These are phyloP conservation scores for Botryotinia narcissicola DNA, from an alignment of 2,329 filamentous ascomycete species.

Conservation along the genomic window DNA sequence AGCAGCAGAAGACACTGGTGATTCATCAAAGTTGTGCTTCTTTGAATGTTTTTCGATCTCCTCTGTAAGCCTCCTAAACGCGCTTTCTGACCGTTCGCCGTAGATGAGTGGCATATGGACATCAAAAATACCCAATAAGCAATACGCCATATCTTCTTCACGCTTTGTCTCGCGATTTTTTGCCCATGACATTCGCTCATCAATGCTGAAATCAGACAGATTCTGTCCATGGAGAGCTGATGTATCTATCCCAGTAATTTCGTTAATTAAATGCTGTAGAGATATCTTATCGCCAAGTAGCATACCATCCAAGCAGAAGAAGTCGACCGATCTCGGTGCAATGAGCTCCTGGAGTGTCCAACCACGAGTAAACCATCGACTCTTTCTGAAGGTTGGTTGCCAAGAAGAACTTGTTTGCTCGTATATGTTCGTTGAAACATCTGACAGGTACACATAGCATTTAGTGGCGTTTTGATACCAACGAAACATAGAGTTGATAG, in stretches of 20 bases:
- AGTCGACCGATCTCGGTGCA: conserved; percentile 25
- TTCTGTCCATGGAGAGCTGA: conserved; percentile 21
- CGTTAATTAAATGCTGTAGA: conserved; percentile 20
- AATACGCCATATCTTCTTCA: conserved; percentile 42
- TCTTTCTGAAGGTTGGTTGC: conserved; percentile 22
- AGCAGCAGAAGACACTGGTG: conserved; percentile 15
- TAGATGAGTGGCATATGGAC: conserved; percentile 47
- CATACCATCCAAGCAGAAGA: conserved; percentile 23
- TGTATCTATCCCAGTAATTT: conserved; percentile 24
- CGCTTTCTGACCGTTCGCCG: conserved; percentile 37
- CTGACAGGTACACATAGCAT: conserved; percentile 30
- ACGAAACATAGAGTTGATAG: conserved; percentile 33
- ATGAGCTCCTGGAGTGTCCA: conserved; percentile 32
- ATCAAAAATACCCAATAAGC: conserved; percentile 45
- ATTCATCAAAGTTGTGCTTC: conserved; percentile 24
- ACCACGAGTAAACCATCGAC: conserved; percentile 30
- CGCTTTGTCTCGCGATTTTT: conserved; percentile 40
- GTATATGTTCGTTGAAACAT: conserved; percentile 17
- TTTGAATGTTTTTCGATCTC: conserved; percentile 34
- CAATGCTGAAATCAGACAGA: conserved; percentile 32
- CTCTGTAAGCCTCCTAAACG: conserved; percentile 39
- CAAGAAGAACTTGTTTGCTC: conserved; percentile 21
- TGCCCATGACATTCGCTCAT: conserved; percentile 39
- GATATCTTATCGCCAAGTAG: conserved; percentile 24
- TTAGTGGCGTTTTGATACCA: conserved; percentile 28